These are phyloP conservation scores for Colletotrichum orchidophilum DNA, from an alignment of 2,329 filamentous ascomycete genomes.

Conservation along the genomic window DNA sequence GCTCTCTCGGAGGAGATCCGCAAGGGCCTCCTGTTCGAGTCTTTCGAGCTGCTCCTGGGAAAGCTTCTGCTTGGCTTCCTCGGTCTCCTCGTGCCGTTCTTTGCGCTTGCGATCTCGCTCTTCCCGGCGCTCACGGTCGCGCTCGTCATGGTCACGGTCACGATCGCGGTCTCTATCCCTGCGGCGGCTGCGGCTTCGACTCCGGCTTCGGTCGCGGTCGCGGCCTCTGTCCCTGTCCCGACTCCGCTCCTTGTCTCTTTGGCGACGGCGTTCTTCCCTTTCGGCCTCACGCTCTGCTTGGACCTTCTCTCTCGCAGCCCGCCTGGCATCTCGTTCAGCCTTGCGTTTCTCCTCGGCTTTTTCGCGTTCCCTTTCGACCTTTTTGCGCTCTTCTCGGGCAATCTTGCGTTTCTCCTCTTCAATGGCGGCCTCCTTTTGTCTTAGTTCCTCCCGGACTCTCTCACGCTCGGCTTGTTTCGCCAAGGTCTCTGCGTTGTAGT, in stretches of 20 bases:
- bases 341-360: conserved; percentile 60
- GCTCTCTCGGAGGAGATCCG: conserved; percentile 68
- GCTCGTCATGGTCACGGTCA: conserved; percentile 42
- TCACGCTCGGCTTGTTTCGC: conserved; percentile 69
- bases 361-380: conserved; percentile 58
- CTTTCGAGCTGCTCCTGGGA: conserved; percentile 67
- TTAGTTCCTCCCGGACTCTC: conserved; percentile 67
- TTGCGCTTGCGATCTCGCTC: conserved; percentile 43
- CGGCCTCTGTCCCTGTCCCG: conserved; percentile 51
- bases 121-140: conserved; percentile 42
- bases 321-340: conserved; percentile 59
- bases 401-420: conserved; percentile 70
- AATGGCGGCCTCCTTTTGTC: conserved; percentile 66
- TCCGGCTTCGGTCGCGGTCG: conserved; percentile 42
- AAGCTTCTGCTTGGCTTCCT: conserved; percentile 61
- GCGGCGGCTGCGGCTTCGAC: conserved; percentile 34
- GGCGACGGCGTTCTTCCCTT: conserved; percentile 60
- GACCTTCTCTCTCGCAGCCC: conserved; percentile 51
- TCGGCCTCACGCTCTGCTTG: conserved; percentile 61
- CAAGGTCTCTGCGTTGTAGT: conserved; percentile 75
- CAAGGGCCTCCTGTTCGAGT: conserved; percentile 67
- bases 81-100: conserved; percentile 51
- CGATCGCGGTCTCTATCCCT: conserved; percentile 41
- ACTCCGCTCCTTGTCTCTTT: conserved; percentile 53
- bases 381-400: conserved; percentile 64